These are phyloP conservation scores for Hypoxylon fragiforme DNA, from an alignment of 495 filamentous ascomycete species.

Conservation along the genomic window DNA sequence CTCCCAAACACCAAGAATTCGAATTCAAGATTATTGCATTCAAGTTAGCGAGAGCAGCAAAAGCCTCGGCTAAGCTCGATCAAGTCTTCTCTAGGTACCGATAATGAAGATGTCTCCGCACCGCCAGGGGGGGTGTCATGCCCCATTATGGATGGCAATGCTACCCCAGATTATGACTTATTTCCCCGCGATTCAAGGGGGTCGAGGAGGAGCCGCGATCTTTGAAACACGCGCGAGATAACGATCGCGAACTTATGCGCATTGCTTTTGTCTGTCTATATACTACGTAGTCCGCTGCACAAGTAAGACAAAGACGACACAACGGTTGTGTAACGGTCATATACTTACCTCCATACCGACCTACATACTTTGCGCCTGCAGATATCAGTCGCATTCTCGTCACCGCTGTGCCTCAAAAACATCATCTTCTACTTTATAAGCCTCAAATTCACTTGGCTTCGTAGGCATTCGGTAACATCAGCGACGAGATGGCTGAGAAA, in stretches of 20 bases:
- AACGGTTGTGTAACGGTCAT: not conserved
- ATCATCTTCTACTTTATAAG: not conserved
- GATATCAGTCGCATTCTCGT: conserved; percentile 18
- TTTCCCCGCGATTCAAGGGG: conserved; percentile 26
- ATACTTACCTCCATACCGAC: not conserved
- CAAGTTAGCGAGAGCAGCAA: not conserved
- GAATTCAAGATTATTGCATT: too few relatives aligned
- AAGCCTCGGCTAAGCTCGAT: not conserved
- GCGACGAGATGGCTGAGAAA: conserved; percentile 19
- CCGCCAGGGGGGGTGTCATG: conserved; percentile 4
- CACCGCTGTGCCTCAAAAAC: not conserved
- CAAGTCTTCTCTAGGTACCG: too few relatives aligned
- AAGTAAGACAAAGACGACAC: conserved; percentile 14
- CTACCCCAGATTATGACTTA: conserved; percentile 8
- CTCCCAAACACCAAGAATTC: too few relatives aligned
- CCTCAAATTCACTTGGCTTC: conserved; percentile 10
- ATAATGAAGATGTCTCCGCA: conserved; percentile 10
- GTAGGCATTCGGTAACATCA: not conserved
- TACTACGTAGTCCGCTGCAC: too few relatives aligned
- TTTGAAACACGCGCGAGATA: conserved; percentile 10
- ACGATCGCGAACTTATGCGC: not conserved
- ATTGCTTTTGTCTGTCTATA: too few relatives aligned
- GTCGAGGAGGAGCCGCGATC: conserved; percentile 15
- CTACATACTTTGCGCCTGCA: too few relatives aligned
- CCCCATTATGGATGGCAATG: conserved; percentile 16